Conservation (phyloP, 148 eudicot species). For the Agrostemma githago region DNA sequence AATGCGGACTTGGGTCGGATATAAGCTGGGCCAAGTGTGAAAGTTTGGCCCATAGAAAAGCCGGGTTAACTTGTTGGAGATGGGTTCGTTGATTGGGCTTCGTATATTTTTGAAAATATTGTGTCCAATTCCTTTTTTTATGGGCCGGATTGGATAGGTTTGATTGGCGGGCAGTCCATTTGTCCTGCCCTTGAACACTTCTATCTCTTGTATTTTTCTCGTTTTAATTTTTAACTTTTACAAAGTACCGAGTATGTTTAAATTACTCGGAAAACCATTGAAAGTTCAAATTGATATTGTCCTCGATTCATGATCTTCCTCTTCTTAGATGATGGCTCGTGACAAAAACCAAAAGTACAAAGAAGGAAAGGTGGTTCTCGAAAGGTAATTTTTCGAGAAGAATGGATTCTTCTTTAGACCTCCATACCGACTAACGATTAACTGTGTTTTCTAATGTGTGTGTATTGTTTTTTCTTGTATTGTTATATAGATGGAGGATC, state of each 20-base stretch:
- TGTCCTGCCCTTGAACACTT: too few relatives aligned
- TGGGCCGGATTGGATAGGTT: too few relatives aligned
- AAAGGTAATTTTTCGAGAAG: slow-evolving; percentile 31
- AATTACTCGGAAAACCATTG: neutral
- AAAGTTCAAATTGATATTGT: neutral
- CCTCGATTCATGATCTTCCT: neutral
- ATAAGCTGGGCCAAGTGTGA: too few relatives aligned
- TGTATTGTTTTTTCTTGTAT: neutral
- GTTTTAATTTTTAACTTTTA: neutral
- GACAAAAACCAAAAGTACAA: slow-evolving; percentile 48
- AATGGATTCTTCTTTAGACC: neutral
- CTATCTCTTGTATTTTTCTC: neutral
- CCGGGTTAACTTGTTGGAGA: too few relatives aligned
- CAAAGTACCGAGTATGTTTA: too few relatives aligned
- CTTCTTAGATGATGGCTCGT: slow-evolving; percentile 33
- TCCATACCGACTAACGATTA: neutral
- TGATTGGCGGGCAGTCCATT: too few relatives aligned
- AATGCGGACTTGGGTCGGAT: too few relatives aligned
- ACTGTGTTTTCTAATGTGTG: neutral
- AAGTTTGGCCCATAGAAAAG: too few relatives aligned
- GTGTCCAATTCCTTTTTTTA: too few relatives aligned
- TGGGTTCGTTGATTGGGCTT: too few relatives aligned
- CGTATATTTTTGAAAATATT: too few relatives aligned
- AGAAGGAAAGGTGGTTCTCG: slow-evolving; percentile 67
- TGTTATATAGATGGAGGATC: slow-evolving; percentile 36